A percentile compares a stretch with the other conserved stretches of the same genome.
Conservation (phyloP, 805 yeast genomes). For the Candida nanaspora region DNA sequence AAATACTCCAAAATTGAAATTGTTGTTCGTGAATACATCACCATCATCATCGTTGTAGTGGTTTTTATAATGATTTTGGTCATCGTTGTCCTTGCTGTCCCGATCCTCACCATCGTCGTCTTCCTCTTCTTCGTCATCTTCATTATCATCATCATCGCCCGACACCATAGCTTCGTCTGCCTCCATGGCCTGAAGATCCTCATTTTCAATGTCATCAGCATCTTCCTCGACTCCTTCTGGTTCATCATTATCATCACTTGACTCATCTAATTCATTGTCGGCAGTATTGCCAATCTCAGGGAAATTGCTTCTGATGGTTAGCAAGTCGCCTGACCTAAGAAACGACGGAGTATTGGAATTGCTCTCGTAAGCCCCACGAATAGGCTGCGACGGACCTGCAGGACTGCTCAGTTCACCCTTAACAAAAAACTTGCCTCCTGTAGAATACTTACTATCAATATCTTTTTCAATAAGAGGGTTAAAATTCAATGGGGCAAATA, state of each 20-base stretch:
- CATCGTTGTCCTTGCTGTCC: conserved; percentile 9
- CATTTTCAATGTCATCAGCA: no score
- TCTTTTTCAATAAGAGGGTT: conserved; percentile 70
- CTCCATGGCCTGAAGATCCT: no score
- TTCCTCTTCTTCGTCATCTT: conserved; percentile 12
- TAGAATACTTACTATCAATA: conserved; percentile 79
- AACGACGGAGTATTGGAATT: conserved; percentile 17
- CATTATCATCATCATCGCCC: conserved; percentile 13
- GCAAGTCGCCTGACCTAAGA: conserved; percentile 4
- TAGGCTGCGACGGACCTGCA: background rate
- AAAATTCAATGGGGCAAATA: conserved; percentile 76
- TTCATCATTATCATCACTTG: conserved; percentile 2
- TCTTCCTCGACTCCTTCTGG: conserved; percentile 23
- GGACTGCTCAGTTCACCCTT: conserved; percentile 6
- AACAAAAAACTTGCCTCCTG: conserved; percentile 87
- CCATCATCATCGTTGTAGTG: conserved; percentile 4
- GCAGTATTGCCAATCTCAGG: conserved; percentile 5
- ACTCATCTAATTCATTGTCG: conserved; percentile 2
- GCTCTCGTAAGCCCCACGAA: background rate
- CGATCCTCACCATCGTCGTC: conserved; percentile 15
- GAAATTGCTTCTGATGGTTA: conserved; percentile 1
- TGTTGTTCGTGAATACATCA: background rate
- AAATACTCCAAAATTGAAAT: background rate
- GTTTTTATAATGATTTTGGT: conserved; percentile 5
- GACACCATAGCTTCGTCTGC: no score